Evolutionary conservation across 345 rosid species (phyloP), one percentile per base, ranked within the genome.

Genomic region (Theobroma cacao): DNA sequence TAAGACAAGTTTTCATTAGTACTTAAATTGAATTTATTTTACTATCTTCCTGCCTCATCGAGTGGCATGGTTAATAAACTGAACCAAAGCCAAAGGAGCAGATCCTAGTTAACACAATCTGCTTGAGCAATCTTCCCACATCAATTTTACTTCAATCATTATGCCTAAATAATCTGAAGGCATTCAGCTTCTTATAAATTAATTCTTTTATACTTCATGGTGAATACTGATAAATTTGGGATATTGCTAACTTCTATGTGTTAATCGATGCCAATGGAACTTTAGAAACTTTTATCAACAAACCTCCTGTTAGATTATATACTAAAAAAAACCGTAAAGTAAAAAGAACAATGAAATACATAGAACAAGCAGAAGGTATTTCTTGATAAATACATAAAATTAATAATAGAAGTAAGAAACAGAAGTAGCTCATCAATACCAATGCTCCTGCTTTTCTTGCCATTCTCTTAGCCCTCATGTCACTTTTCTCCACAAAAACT

Each of bases 401-500:
- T 14, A 65, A 12, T 62, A 47, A 43, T 60, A 14, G 50, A 69
- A 28, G 17, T 47, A 65, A 69, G 31, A 31, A 65, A 36, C n/a
- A 28, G 30, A 76, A 82, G 77, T 33, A 75, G 69, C 65, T 66
- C 41, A 79, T 83, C 38, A 53, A 50, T 95, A 93, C 99, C 99
- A 95, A 80, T 80, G 99, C 99, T 83, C 99, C 99, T 5, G 98
- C 99, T 88, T 95, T 95, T 81, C 99, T 88, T 58, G 98, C 97
- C 99, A 95, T 95, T 88, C 99, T 82, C 85, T 95, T 93, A 63
- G 99, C 97, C 88, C 99, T 89, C 96, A 95, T 93, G 87, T 95
- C 99, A 82, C 92, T 78, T 85, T 93, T 95, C 92, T 93, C 98
- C 30, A 95, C 98, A 82, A 84, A 95, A 76, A 93, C 98, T 84